A percentile compares a stretch with the other conserved stretches of the same genome.
Conservation (phyloP, 805 yeast genomes). For the Cyberlindnera mrakii region DNA sequence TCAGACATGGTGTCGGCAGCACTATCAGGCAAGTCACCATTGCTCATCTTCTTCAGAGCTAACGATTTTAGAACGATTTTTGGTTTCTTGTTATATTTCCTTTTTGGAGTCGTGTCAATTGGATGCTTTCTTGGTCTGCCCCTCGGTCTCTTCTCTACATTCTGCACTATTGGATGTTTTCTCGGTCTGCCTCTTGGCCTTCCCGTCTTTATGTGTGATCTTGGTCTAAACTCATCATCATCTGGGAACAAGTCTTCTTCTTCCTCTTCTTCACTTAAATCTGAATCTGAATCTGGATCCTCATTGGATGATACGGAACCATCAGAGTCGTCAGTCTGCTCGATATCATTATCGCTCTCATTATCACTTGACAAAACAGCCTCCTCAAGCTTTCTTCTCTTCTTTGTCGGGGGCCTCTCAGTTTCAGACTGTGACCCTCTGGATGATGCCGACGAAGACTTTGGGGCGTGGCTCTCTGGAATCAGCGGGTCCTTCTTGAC, state of each 20-base stretch:
- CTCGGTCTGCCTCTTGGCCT: slow-evolving; percentile 16
- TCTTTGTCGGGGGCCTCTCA: not conserved
- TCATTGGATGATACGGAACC: slow-evolving; percentile 3
- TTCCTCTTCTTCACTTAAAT: slow-evolving; percentile 8
- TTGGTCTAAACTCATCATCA: slow-evolving; percentile 25
- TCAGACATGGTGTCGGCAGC: slow-evolving; percentile 23
- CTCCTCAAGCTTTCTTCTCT: slow-evolving; percentile 3
- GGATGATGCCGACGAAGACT: slow-evolving; percentile 1
- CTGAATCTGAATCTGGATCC: slow-evolving; percentile 1
- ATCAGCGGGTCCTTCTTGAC: not conserved
- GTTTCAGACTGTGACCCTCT: not conserved
- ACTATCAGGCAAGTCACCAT: not conserved
- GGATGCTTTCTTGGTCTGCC: slow-evolving; percentile 22
- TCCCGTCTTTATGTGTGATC: not conserved
- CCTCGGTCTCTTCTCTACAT: slow-evolving; percentile 14
- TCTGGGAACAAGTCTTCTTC: slow-evolving; percentile 4
- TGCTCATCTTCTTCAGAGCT: slow-evolving; percentile 5
- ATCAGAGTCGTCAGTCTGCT: slow-evolving; percentile 6
- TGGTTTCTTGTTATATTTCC: slow-evolving; percentile 21
- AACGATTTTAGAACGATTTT: slow-evolving; percentile 22
- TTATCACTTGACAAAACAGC: slow-evolving; percentile 3
- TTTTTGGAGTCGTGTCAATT: slow-evolving; percentile 14
- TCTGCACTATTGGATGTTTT: slow-evolving; percentile 25
- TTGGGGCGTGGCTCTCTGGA: not conserved
- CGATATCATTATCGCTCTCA: slow-evolving; percentile 3